These are phyloP conservation scores for Talaromyces sp. DNA, from an alignment of 2,329 filamentous ascomycete species.

Conservation along the genomic window DNA sequence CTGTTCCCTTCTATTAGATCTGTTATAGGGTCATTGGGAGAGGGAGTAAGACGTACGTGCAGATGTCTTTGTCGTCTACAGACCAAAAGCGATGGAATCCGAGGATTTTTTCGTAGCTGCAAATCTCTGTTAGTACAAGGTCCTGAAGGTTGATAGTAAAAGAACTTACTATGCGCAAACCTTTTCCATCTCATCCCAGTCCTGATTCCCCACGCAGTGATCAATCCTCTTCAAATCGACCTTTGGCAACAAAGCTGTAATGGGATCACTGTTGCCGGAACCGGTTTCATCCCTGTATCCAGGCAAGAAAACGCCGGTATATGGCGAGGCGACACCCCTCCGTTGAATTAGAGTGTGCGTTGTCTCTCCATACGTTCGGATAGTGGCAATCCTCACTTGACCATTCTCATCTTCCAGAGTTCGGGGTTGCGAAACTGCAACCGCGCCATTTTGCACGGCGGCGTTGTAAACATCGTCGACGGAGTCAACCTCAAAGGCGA, in stretches of 20 bases:
- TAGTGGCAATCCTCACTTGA: slow-evolving; percentile 67
- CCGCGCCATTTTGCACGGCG: slow-evolving; percentile 55
- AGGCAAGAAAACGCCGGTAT: slow-evolving; percentile 74
- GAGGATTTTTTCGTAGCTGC: slow-evolving; percentile 77
- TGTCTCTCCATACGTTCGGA: slow-evolving; percentile 90
- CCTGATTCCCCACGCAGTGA: slow-evolving; percentile 96
- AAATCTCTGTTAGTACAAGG: background rate
- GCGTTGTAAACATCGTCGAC: slow-evolving; percentile 72
- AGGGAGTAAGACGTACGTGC: slow-evolving; percentile 46
- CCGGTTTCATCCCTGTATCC: slow-evolving; percentile 62
- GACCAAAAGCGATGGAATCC: slow-evolving; percentile 97
- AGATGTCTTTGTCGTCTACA: slow-evolving; percentile 88
- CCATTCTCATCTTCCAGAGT: slow-evolving; percentile 60
- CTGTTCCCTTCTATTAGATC: slow-evolving; percentile 19
- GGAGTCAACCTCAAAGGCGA: slow-evolving; percentile 89
- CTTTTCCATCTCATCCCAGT: slow-evolving; percentile 80
- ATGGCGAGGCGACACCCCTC: slow-evolving; percentile 38
- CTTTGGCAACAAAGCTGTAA: slow-evolving; percentile 51
- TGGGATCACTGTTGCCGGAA: slow-evolving; percentile 39
- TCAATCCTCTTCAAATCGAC: slow-evolving; percentile 73
- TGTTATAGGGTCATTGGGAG: background rate
- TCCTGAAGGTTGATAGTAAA: background rate
- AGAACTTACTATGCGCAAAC: slow-evolving; percentile 54
- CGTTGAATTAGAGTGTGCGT: slow-evolving; percentile 87
- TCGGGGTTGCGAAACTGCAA: slow-evolving; percentile 43